These are phyloP conservation scores for Senecio squalidus DNA, from an alignment of 140 eudicot species.

Conservation along the genomic window DNA sequence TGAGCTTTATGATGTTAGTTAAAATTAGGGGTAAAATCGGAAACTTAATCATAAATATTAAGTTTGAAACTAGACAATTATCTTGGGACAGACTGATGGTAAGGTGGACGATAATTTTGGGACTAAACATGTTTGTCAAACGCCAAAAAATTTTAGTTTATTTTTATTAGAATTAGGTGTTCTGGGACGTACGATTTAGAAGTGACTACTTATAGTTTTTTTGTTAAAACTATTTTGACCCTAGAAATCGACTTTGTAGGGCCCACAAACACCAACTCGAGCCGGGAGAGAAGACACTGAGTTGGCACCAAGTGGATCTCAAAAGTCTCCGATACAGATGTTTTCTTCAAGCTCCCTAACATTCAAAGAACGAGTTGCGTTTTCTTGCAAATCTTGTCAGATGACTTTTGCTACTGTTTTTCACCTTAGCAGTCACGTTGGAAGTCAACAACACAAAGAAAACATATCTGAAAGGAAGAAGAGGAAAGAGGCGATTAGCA, in stretches of 20 bases:
- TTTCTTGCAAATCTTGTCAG: conserved; percentile 44
- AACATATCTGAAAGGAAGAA: conserved; percentile 35
- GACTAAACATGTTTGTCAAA: too few species aligned
- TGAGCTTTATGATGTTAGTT: too few species aligned
- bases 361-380: conserved; percentile 25
- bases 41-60: too few species aligned
- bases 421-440: conserved; percentile 45
- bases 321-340: conserved; percentile 15
- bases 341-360: conserved; percentile 30
- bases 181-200: too few species aligned
- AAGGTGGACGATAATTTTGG: too few species aligned
- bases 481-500: conserved; percentile 31
- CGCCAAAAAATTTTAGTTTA: too few species aligned
- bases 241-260: conserved; percentile 25
- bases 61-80: too few species aligned
- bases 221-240: conserved; percentile 15
- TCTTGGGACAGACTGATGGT: too few species aligned
- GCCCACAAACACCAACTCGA: conserved; percentile 18
- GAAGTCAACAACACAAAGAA: conserved; percentile 29
- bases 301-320: conserved; percentile 13
- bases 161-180: too few species aligned
- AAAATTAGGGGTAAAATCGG: too few species aligned
- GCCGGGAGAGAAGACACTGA: conserved; percentile 20
- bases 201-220: not conserved
- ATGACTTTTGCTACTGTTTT: conserved; percentile 38